phyloP scores from a whole-genome alignment of 305 asterid species.

The Fraxinus albicans region DNA sequence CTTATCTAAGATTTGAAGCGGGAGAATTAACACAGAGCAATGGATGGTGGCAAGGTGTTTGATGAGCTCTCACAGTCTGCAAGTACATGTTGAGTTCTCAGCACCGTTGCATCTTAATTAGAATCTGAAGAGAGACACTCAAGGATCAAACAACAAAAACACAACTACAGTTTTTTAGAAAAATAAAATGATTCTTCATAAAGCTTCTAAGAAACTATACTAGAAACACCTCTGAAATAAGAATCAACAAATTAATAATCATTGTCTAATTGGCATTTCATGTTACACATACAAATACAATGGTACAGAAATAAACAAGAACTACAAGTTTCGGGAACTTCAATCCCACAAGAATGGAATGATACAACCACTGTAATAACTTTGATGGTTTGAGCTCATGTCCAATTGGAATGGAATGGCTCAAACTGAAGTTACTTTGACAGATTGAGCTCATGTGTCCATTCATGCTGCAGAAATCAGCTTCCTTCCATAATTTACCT shows the following conservation, averaged over 20 bases:
- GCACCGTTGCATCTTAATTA: too few relatives aligned
- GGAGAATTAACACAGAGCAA: too few relatives aligned
- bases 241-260: constrained; percentile 43
- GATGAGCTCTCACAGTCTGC: not conserved
- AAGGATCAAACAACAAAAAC: too few relatives aligned
- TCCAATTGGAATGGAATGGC: constrained; percentile 17
- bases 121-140: too few relatives aligned
- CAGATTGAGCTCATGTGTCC: constrained; percentile 25
- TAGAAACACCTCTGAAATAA: constrained; percentile 22
- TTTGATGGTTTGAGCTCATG: constrained; percentile 21
- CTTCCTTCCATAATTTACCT: constrained; percentile 28
- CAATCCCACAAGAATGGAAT: constrained; percentile 36
- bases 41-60: too few relatives aligned
- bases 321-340: constrained; percentile 52
- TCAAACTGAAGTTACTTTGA: constrained; percentile 33
- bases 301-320: constrained; percentile 38
- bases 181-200: too few relatives aligned
- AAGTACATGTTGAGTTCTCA: too few relatives aligned
- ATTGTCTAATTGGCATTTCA: constrained; percentile 37
- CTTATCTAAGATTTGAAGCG: not conserved
- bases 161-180: too few relatives aligned
- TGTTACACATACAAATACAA: constrained; percentile 44
- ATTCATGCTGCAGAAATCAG: constrained; percentile 29
- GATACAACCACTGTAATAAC: constrained; percentile 24
- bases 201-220: not conserved